These are phyloP conservation scores for Cyberlindnera mycetangii DNA, from an alignment of 805 yeast genomes.

Conservation along the genomic window DNA sequence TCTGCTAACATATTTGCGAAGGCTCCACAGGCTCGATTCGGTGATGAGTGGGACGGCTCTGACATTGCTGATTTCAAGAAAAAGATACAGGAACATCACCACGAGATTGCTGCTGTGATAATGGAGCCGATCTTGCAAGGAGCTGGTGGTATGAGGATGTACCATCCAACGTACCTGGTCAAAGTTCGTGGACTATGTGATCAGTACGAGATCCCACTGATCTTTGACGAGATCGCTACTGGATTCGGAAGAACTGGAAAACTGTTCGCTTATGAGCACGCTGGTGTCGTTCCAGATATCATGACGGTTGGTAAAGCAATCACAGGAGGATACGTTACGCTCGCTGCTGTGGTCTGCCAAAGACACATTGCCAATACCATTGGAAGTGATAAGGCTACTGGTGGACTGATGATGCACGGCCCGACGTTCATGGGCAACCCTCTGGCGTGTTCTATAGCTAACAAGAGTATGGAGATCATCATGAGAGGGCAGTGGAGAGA, in stretches of 20 bases:
- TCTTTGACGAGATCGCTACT: constrained; percentile 37
- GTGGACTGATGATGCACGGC: constrained; percentile 30
- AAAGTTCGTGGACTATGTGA: constrained; percentile 33
- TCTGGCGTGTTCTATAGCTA: constrained; percentile 28
- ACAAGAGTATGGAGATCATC: constrained; percentile 24
- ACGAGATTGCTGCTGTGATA: constrained; percentile 35
- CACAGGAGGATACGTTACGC: constrained; percentile 28
- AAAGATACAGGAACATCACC: constrained; percentile 29
- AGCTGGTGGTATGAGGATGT: constrained; percentile 38
- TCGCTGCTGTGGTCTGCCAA: constrained; percentile 23
- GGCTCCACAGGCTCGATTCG: constrained; percentile 23
- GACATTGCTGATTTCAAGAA: constrained; percentile 30
- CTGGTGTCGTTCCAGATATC: constrained; percentile 27
- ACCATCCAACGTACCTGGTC: constrained; percentile 32
- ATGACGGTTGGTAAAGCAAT: constrained; percentile 27
- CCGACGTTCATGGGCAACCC: constrained; percentile 32
- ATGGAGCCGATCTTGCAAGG: constrained; percentile 39
- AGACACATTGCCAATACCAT: constrained; percentile 20
- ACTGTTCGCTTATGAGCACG: constrained; percentile 34
- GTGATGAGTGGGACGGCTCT: constrained; percentile 21
- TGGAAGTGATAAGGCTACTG: constrained; percentile 18
- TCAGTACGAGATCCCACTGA: constrained; percentile 27
- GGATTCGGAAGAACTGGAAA: constrained; percentile 9
- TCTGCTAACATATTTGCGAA: constrained; percentile 28
- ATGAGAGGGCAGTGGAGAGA: constrained; percentile 23